Base-by-base conservation (phyloP, 73 alveolate species). In the Paramecium bursaria region DNA sequence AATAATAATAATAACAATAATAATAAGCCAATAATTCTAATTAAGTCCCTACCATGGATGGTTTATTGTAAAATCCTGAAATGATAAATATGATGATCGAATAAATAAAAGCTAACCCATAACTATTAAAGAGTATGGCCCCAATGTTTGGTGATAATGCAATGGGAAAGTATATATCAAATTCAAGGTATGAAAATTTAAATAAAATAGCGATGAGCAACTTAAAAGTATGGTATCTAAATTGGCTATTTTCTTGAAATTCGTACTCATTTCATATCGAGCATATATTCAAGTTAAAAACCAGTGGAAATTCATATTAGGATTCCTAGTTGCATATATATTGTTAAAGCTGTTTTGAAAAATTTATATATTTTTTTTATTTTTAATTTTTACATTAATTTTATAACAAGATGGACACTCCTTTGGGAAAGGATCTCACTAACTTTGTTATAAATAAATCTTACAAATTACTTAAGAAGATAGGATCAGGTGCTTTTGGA, bases 401-500 rank as follows among this genome's bases (percentile, higher is more conserved):
- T n/a, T n/a, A n/a, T n/a, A n/a, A n/a, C n/a, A 13, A 67, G 44
- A 67, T 67, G 82, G 82, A 67, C 82, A 67, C 82, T 2, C 82
- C 82, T 10, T 39, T 67, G 19, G 82, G 82, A 17, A 67, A 67
- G 44, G 82, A 67, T 42, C 23, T 74, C 23, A 74, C 87, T 13
- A 73, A 77, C 26, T 29, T 33, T 30, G 86, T 75, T 3, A 46
- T 93, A n/a, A 93, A 93, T 29, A 93, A 94, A 46, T 74, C 82
- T 55, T 94, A 90, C 86, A 87, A 90, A 85, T 76, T 93, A 67
- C 55, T 75, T 14, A 92, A 90, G 73, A 92, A 87, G 52, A 51
- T 93, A 19, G 98, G 98, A 0, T 50, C 85, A 31, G 98, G 98
- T 14, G 93, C 98, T n/a, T 93, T 93, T 82, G 98, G 98, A 51